Evolutionary conservation across 2,329 filamentous ascomycete genomes (phyloP), one percentile per base, ranked within the genome.

Genomic region (Aspergillus sp.): DNA sequence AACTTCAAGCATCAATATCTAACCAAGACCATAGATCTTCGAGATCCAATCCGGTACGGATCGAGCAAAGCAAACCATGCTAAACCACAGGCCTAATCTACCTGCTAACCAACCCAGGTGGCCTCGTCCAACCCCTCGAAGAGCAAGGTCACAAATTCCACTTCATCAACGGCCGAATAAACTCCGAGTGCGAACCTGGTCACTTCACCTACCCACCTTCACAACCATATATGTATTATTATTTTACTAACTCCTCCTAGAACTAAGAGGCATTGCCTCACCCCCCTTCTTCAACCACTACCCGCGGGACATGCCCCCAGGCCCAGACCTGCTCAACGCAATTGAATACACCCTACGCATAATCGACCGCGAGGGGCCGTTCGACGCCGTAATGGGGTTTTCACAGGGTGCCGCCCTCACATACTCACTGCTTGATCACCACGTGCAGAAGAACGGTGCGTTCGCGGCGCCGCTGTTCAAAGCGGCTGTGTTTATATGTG

Each of bases 281-380:
- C 68, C 68, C 37, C 70, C 70, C 3, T 73, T 73, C 52, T 72
- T 65, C 59, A 68, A 60, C 60, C 70, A 73, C 58, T 72, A 72
- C 35, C 59, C 62, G 1, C 64, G 67, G 21, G 62, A 64, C 35
- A 41, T 44, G 9, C 40, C 60, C 4, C 70, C 70, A 1, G 63
- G 68, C 33, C 55, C 65, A 9, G 55, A 62, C 25, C 55, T 73
- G 4, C 21, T 44, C 11, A 64, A 62, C 15, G 69, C 70, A 17
- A 66, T 72, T 44, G 66, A 70, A 9, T 62, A 72, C 27, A 56
- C 52, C 5, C 27, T 55, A 4, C 50, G 52, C 15, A 59, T 54
- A 15, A 68, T 72, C 33, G 47, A 61, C 14, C 59, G 55, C 5
- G 52, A 70, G 14, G 70, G 69, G 1, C 70, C 70, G 15, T 73